Percentiles rank a stretch among this genome's conserved stretches.
Evolutionary conservation across 257 asterid genomes (phyloP).

Genomic region (Rubia yunnanensis): DNA sequence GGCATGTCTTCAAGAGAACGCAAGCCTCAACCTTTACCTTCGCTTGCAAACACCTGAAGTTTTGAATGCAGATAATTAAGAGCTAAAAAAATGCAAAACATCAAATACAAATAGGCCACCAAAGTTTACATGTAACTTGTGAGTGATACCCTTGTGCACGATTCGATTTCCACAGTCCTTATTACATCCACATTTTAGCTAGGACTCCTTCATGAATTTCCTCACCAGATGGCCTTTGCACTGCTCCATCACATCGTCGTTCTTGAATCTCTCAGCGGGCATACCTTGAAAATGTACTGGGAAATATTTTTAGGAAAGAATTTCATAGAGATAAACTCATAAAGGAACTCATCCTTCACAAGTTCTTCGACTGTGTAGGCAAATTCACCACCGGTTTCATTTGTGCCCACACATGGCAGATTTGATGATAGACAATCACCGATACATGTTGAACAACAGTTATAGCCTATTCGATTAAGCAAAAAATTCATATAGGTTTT

Average conservation of each 20-base stretch:
- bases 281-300: conserved; percentile 58
- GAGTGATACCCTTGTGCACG: conserved; percentile 83
- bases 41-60: conserved; percentile 77
- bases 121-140: conserved; percentile 57
- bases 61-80: conserved; percentile 12
- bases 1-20: conserved; percentile 96
- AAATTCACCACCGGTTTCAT: conserved; percentile 69
- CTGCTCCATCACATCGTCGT: conserved; percentile 41
- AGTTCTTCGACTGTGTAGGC: conserved; percentile 79
- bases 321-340: conserved; percentile 68
- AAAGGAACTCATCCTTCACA: conserved; percentile 63
- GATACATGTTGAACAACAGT: conserved; percentile 46
- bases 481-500: conserved; percentile 55
- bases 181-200: conserved; percentile 90
- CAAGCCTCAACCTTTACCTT: conserved; percentile 92
- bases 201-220: conserved; percentile 82
- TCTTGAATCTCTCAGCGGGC: conserved; percentile 75
- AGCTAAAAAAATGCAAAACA: not conserved
- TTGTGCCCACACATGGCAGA: conserved; percentile 66
- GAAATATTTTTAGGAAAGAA: conserved; percentile 57
- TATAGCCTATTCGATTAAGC: conserved; percentile 66
- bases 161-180: conserved; percentile 94
- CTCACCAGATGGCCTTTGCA: conserved; percentile 93
- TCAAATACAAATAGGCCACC: not conserved
- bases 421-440: conserved; percentile 66